phyloP scores from a whole-genome alignment of 306 rosid species.

The Quercus aquifolioides region DNA sequence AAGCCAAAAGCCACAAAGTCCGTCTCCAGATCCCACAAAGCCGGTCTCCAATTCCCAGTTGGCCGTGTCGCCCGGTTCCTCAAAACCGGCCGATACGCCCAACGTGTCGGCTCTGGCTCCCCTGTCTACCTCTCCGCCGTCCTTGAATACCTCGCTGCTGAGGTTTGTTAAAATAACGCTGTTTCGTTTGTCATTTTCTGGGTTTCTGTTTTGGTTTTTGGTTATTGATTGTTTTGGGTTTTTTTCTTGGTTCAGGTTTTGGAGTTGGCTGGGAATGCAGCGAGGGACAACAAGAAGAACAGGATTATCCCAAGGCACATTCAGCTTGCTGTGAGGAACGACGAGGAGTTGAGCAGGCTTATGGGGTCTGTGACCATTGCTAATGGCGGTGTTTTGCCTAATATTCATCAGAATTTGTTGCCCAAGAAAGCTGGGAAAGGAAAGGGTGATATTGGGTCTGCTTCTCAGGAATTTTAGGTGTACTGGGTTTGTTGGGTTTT shows the following conservation, averaged over 20 bases:
- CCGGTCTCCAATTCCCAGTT: conserved; percentile 93
- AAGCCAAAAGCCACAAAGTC: conserved; percentile 51
- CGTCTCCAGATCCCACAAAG: conserved; percentile 61
- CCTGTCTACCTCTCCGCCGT: conserved; percentile 88
- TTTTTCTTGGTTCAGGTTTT: conserved; percentile 39
- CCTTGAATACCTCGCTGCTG: conserved; percentile 86
- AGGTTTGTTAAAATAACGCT: conserved; percentile 27
- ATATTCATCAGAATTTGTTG: conserved; percentile 62
- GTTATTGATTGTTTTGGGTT: not conserved
- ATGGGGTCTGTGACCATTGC: conserved; percentile 79
- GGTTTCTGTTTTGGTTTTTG: not conserved
- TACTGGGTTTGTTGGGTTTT: not conserved
- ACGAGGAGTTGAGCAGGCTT: conserved; percentile 79
- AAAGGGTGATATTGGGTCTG: conserved; percentile 75
- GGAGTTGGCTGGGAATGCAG: conserved; percentile 88
- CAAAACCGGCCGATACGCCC: conserved; percentile 65
- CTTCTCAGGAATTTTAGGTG: conserved; percentile 76
- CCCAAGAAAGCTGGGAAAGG: conserved; percentile 80
- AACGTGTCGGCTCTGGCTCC: conserved; percentile 73
- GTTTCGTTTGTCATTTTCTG: not conserved
- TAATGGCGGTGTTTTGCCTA: conserved; percentile 70
- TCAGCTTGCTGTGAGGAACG: conserved; percentile 87
- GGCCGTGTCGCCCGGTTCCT: conserved; percentile 81
- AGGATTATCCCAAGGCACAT: conserved; percentile 88
- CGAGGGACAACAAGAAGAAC: conserved; percentile 89